Base-by-base conservation (phyloP, 2,329 filamentous ascomycete species). In the Aspergillus amoenus region DNA sequence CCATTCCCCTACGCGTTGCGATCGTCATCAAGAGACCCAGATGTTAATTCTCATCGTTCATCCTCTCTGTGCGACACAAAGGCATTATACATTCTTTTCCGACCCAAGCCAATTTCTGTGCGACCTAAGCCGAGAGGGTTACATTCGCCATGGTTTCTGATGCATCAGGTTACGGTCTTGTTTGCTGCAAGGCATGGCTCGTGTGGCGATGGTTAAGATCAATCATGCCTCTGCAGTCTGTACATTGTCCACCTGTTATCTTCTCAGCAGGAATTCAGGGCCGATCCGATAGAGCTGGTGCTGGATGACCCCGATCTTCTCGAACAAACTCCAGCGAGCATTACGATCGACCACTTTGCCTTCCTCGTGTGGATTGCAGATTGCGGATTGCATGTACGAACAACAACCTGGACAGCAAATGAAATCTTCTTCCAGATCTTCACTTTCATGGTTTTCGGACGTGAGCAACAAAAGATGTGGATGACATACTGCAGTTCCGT, bases 141-240 rank as follows among this genome's bases (percentile, higher is more conserved):
- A 48, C 39, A 43, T 44, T 27, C n/a, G 2, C 39, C 30, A 32
- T 34, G 30, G 30, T 52, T 54, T 61, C 42, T 56, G 59, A 59
- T 59, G 43, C 50, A 56, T 61, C 56, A 55, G 46, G 41, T 40
- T 40, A 22, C 39, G 52, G 52, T 52, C 52, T 52, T 46, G 44
- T 53, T 55, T 57, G 53, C 56, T 48, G 59, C 56, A 59, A 55
- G 54, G 46, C 34, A 56, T 55, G 49, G 24, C 18, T 22, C 43
- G 27, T 30, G 51, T 42, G 54, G 50, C 30, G 53, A 49, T 18
- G 27, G 24, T 53, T 21, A 27, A 37, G 27, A 46, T 42, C n/a
- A n/a, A 52, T 37, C 34, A 37, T 37, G 12, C 15, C 13, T 7
- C 6, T 6, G 12, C n/a, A 17, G 27, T 30, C 27, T 17, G 9